These are phyloP conservation scores for Ustilago xerochloae DNA, from an alignment of 1,284 basidiomycete genomes.

Conservation along the genomic window DNA sequence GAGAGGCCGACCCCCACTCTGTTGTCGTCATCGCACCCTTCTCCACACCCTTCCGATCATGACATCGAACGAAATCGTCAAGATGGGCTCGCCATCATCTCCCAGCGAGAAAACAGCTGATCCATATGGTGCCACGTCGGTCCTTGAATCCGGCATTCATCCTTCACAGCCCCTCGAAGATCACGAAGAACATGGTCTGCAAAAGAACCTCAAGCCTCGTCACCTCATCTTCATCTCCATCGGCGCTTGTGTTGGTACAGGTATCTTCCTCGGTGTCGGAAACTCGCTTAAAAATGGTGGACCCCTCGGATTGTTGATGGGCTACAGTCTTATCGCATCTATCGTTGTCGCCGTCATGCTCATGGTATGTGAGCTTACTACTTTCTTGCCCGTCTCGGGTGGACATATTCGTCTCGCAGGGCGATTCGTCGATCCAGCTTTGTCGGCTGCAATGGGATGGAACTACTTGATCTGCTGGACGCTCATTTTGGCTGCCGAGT, in stretches of 20 bases:
- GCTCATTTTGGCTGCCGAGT: slow-evolving; percentile 78
- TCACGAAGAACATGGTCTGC: slow-evolving; percentile 64
- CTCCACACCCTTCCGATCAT: neutral
- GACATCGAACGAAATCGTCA: neutral
- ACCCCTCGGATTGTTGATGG: slow-evolving; percentile 67
- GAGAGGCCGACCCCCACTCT: neutral
- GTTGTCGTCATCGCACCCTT: neutral
- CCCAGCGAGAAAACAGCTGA: slow-evolving; percentile 7
- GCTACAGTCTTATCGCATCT: slow-evolving; percentile 63
- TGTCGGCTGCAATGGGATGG: slow-evolving; percentile 75
- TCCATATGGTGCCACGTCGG: neutral
- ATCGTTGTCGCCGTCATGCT: slow-evolving; percentile 61
- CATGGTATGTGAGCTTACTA: slow-evolving; percentile 69
- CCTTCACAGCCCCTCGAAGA: slow-evolving; percentile 7
- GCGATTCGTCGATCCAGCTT: slow-evolving; percentile 80
- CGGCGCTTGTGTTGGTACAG: slow-evolving; percentile 46
- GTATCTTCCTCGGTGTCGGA: slow-evolving; percentile 79
- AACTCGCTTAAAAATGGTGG: slow-evolving; percentile 70
- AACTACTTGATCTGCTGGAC: slow-evolving; percentile 72
- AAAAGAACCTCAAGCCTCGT: slow-evolving; percentile 60
- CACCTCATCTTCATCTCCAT: slow-evolving; percentile 33
- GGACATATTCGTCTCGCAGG: slow-evolving; percentile 83
- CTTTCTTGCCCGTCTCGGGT: slow-evolving; percentile 74
- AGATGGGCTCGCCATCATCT: slow-evolving; percentile 3
- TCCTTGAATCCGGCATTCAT: slow-evolving; percentile 8